Percentiles rank a stretch among this genome's conserved stretches.
These are phyloP conservation scores for Allomyces macrogynus DNA, from an alignment of 192 early-diverging fungal species.

Conservation along the genomic window DNA sequence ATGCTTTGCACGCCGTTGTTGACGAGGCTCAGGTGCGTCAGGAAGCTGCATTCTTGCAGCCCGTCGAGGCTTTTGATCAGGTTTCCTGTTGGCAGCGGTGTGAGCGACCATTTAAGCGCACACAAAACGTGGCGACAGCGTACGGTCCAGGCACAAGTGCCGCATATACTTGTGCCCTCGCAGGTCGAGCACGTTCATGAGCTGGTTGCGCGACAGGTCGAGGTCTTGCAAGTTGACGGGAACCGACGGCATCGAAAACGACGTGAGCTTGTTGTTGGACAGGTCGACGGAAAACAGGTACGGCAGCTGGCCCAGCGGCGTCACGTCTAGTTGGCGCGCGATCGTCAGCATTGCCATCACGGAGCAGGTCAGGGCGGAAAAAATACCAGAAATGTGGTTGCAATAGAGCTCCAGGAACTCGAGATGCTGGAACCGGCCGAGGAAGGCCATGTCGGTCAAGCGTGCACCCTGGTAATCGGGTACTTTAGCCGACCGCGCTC, in stretches of 20 bases:
- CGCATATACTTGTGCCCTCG: conserved; percentile 19
- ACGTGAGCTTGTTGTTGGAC: conserved; percentile 24
- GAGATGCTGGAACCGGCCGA: background rate
- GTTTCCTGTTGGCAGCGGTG: background rate
- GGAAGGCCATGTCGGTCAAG: background rate
- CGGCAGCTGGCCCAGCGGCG: background rate
- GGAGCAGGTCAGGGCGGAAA: too few relatives aligned
- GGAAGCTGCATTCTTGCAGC: background rate
- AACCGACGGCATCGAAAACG: background rate
- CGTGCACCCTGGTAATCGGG: background rate
- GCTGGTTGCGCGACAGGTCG: conserved; percentile 28
- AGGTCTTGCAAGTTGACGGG: conserved; percentile 30
- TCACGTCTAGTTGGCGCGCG: too few relatives aligned
- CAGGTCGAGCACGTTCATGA: conserved; percentile 16
- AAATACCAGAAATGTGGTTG: background rate
- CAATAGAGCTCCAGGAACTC: background rate
- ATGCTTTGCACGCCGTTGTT: conserved; percentile 16
- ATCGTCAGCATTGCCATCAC: too few relatives aligned
- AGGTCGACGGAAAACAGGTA: conserved; percentile 28
- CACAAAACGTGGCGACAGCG: too few relatives aligned
- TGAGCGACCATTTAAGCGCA: too few relatives aligned
- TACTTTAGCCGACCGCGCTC: too few relatives aligned
- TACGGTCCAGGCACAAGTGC: conserved; percentile 20
- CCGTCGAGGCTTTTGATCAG: background rate
- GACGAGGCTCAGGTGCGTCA: conserved; percentile 8